Evolutionary conservation across 1,284 basidiomycete species (phyloP).

Genomic region (Puccinia hordei): DNA sequence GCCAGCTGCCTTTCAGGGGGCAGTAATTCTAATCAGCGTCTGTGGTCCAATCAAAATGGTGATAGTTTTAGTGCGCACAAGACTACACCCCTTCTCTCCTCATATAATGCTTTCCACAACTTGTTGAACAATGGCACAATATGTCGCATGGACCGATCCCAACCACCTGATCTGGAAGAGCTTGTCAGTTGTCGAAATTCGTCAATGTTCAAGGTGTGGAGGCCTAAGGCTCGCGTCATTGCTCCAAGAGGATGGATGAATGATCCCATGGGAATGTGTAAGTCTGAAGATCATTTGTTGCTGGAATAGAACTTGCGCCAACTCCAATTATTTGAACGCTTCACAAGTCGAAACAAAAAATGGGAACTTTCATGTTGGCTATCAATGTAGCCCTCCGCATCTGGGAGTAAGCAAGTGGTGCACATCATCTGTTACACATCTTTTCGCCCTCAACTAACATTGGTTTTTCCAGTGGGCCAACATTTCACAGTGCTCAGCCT

Average conservation of each 20-base stretch:
- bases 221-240: slow-evolving; percentile 54
- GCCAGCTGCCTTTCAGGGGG: background rate
- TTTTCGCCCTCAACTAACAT: too few relatives aligned
- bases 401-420: slow-evolving; percentile 44
- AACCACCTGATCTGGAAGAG: slow-evolving; percentile 47
- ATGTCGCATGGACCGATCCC: slow-evolving; percentile 25
- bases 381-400: slow-evolving; percentile 53
- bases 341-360: slow-evolving; percentile 52
- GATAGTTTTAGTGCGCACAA: slow-evolving; percentile 13
- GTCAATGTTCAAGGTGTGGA: slow-evolving; percentile 52
- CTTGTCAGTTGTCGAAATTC: slow-evolving; percentile 53
- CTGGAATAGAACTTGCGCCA: background rate
- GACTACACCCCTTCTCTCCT: background rate
- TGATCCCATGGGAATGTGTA: slow-evolving; percentile 49
- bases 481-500: slow-evolving; percentile 54
- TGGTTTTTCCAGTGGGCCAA: slow-evolving; percentile 54
- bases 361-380: slow-evolving; percentile 53
- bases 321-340: slow-evolving; percentile 22
- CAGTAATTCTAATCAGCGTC: slow-evolving; percentile 4
- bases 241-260: slow-evolving; percentile 55
- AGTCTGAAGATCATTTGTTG: background rate
- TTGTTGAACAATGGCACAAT: background rate
- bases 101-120: slow-evolving; percentile 10
- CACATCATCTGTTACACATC: too few relatives aligned
- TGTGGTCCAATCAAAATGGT: slow-evolving; percentile 3